Evolutionary conservation across 768 basidiomycete species (phyloP).

Genomic region (Aureoboletus auriporus): DNA sequence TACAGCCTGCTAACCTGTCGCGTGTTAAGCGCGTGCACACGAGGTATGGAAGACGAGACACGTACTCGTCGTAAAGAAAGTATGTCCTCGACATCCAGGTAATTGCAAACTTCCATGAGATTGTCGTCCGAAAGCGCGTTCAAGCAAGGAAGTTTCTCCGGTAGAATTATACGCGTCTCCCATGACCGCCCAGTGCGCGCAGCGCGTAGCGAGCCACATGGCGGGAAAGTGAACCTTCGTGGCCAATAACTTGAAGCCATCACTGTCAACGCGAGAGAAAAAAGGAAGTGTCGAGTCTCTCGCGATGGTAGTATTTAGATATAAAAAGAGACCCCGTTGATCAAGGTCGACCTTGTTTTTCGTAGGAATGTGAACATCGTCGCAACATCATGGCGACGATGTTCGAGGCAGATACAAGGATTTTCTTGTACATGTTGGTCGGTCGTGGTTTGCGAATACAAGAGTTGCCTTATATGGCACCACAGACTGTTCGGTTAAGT

Average conservation of each 20-base stretch:
- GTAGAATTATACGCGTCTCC: slow-evolving; percentile 22
- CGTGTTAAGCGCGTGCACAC: not conserved
- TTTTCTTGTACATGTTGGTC: slow-evolving; percentile 6
- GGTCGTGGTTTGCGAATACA: slow-evolving; percentile 16
- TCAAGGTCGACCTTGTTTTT: slow-evolving; percentile 20
- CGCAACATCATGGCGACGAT: slow-evolving; percentile 22
- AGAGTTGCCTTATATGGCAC: slow-evolving; percentile 18
- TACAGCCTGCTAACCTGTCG: slow-evolving; percentile 54
- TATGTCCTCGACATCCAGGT: slow-evolving; percentile 36
- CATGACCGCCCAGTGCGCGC: slow-evolving; percentile 18
- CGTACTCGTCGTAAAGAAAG: slow-evolving; percentile 35
- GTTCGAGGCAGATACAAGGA: slow-evolving; percentile 17
- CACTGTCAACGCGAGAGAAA: slow-evolving; percentile 1
- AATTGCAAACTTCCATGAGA: slow-evolving; percentile 34
- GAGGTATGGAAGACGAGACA: not conserved
- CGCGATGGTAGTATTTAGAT: slow-evolving; percentile 17
- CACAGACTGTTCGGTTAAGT: too few species aligned
- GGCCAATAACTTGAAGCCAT: slow-evolving; percentile 26
- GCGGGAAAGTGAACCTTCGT: slow-evolving; percentile 15
- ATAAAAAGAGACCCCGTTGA: slow-evolving; percentile 15
- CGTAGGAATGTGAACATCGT: slow-evolving; percentile 7
- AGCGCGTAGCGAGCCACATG: slow-evolving; percentile 13
- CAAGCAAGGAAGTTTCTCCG: slow-evolving; percentile 24
- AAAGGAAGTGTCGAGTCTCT: slow-evolving; percentile 1
- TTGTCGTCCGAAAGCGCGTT: slow-evolving; percentile 35